phyloP scores from a whole-genome alignment of 257 asterid genomes.

The Solanum virginianum region DNA sequence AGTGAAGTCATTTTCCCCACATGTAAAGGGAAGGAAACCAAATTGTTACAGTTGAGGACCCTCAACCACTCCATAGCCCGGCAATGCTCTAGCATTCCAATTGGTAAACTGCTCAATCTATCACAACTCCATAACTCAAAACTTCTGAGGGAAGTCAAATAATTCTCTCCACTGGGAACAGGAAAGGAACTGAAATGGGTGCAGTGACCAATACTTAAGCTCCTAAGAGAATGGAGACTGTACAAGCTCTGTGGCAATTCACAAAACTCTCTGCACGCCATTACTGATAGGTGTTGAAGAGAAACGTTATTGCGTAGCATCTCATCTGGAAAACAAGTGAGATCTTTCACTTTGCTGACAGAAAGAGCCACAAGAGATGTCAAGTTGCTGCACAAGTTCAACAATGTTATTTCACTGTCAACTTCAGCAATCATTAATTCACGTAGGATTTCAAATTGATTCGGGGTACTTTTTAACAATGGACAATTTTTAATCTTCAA shows the following conservation, averaged over 20 bases:
- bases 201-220: background rate
- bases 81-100: background rate
- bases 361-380: background rate
- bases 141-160: background rate
- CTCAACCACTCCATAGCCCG: background rate
- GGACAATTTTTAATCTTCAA: background rate
- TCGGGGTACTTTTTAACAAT: constrained; percentile 4
- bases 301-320: background rate
- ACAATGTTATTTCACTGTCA: background rate
- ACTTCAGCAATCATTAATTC: accelerated
- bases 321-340: background rate
- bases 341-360: background rate
- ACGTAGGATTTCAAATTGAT: constrained; percentile 9
- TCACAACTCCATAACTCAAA: background rate
- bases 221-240: background rate
- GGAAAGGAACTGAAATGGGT: background rate
- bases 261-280: background rate
- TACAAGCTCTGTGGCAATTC: constrained; percentile 2
- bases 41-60: background rate
- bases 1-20: background rate
- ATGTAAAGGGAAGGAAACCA: background rate
- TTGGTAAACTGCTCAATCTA: background rate
- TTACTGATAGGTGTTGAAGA: background rate
- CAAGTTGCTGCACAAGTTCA: background rate
- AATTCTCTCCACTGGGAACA: background rate